Conservation (phyloP, 2,329 filamentous ascomycete species). For the Colletotrichum echinochloae region DNA sequence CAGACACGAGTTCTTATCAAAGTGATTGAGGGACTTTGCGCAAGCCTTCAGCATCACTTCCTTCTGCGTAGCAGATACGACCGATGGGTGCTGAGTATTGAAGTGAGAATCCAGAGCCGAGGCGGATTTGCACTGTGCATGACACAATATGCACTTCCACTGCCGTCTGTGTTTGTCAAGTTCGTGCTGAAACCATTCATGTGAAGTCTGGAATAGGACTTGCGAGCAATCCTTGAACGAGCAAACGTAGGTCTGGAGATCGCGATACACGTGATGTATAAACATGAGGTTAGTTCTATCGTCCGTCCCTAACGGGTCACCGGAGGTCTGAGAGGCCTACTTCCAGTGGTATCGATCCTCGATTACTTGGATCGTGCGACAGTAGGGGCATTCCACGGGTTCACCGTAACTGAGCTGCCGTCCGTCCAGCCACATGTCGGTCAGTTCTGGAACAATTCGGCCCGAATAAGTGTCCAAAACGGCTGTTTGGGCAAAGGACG, state of each 20-base stretch:
- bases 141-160: conserved; percentile 8
- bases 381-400: conserved; percentile 28
- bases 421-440: conserved; percentile 10
- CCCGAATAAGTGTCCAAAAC: background rate
- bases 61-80: background rate
- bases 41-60: conserved; percentile 17
- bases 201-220: background rate
- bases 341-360: conserved; percentile 12
- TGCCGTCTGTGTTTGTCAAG: conserved; percentile 7
- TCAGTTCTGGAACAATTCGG: conserved; percentile 2
- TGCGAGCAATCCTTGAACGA: conserved; percentile 13
- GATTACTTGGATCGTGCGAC: conserved; percentile 13
- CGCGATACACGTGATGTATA: conserved; percentile 22
- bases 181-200: conserved; percentile 30
- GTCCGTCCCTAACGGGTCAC: no score
- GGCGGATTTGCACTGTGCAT: background rate
- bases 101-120: conserved; percentile 10
- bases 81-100: background rate
- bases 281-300: background rate
- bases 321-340: background rate
- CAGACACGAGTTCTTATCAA: background rate
- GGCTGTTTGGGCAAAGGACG: conserved; percentile 16
- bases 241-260: conserved; percentile 19
- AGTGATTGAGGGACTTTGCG: background rate
- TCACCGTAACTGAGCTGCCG: background rate